A percentile compares a stretch with the other conserved stretches of the same genome.
Conservation (phyloP, 1,139 yeast genomes). For the Yamadazyma diospyri region DNA sequence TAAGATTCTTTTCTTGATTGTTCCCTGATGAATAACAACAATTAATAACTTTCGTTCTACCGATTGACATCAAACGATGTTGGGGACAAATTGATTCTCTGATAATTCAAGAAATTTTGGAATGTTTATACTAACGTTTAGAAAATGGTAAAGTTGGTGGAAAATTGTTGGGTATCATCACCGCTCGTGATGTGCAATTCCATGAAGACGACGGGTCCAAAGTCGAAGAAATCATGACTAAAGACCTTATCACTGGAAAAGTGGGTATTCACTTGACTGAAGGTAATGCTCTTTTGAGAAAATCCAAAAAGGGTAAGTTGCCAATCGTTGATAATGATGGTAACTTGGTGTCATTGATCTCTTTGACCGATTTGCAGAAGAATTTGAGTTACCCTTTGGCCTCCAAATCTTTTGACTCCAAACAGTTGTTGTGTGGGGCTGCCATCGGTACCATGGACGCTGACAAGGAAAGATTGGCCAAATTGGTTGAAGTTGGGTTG, state of each 20-base stretch:
- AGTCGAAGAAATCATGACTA: slow-evolving; percentile 85
- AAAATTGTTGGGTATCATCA: slow-evolving; percentile 88
- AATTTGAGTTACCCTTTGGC: slow-evolving; percentile 93
- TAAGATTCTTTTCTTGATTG: slow-evolving; percentile 8
- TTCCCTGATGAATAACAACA: slow-evolving; percentile 54
- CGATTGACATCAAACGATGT: slow-evolving; percentile 96
- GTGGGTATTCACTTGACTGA: slow-evolving; percentile 76
- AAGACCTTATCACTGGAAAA: slow-evolving; percentile 77
- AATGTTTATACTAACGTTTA: slow-evolving; percentile 22
- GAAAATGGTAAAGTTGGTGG: slow-evolving; percentile 86
- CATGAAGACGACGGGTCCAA: slow-evolving; percentile 65
- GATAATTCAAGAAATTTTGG: slow-evolving; percentile 11
- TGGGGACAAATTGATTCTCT: slow-evolving; percentile 58
- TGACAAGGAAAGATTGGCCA: slow-evolving; percentile 78
- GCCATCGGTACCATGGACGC: slow-evolving; percentile 93
- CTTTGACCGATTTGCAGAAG: slow-evolving; percentile 96
- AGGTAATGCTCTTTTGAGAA: slow-evolving; percentile 87
- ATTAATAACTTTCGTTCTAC: slow-evolving; percentile 99
- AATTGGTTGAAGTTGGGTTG: slow-evolving; percentile 93
- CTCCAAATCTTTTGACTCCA: slow-evolving; percentile 86
- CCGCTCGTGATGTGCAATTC: slow-evolving; percentile 97
- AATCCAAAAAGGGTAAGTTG: slow-evolving; percentile 95
- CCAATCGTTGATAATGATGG: slow-evolving; percentile 83
- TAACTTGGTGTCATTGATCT: slow-evolving; percentile 79
- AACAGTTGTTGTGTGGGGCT: slow-evolving; percentile 98